Conservation (phyloP, 2,329 filamentous ascomycete species). For the Cadophora luteo-olivacea region DNA sequence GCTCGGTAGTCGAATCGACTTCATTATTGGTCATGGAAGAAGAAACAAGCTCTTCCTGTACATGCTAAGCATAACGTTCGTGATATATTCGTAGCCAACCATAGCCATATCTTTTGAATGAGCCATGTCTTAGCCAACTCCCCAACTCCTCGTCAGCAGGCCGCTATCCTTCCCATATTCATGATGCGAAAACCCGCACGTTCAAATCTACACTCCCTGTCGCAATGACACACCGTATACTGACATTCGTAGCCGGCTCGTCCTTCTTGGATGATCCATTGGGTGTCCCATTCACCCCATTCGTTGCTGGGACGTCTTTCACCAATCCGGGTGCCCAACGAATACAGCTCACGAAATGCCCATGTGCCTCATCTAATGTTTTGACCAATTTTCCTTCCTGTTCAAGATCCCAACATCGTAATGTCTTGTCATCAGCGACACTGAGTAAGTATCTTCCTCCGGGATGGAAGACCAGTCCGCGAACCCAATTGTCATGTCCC, state of each 20-base stretch:
- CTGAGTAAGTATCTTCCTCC: constrained; percentile 89
- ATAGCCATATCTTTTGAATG: constrained; percentile 25
- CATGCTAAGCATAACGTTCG: constrained; percentile 42
- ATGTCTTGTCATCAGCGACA: constrained; percentile 87
- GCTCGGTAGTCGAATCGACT: background rate
- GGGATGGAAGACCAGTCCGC: constrained; percentile 85
- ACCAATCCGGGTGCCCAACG: constrained; percentile 83
- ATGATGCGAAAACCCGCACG: constrained; percentile 75
- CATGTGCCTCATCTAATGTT: constrained; percentile 76
- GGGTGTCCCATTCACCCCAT: constrained; percentile 53
- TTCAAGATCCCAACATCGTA: constrained; percentile 90
- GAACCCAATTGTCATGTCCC: constrained; percentile 95
- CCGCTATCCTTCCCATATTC: constrained; percentile 30
- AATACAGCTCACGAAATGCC: constrained; percentile 85
- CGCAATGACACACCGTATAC: constrained; percentile 84
- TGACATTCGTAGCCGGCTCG: constrained; percentile 55
- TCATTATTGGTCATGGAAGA: constrained; percentile 24
- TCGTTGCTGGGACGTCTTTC: constrained; percentile 59
- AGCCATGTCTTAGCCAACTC: constrained; percentile 31
- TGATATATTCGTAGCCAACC: constrained; percentile 40
- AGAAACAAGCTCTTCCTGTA: constrained; percentile 35
- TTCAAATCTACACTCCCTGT: constrained; percentile 86
- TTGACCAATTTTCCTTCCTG: constrained; percentile 93
- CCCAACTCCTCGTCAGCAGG: constrained; percentile 35
- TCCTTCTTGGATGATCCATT: constrained; percentile 57